phyloP scores from a whole-genome alignment of 2,329 filamentous ascomycete genomes.

The Alternaria tenuissima region DNA sequence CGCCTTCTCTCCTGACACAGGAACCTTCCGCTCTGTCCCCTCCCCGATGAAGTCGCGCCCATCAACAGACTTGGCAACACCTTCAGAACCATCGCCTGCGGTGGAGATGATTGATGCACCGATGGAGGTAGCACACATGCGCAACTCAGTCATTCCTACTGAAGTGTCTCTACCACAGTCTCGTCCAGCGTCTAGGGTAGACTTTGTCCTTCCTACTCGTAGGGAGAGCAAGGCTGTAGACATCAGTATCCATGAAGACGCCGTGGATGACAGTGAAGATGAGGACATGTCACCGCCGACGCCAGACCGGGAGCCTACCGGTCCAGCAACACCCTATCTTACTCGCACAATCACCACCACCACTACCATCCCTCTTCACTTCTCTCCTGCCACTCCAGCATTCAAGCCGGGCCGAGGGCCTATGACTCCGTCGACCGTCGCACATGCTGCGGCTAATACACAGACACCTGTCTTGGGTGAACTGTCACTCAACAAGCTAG shows the following conservation, averaged over 20 bases:
- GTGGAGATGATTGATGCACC: conserved; percentile 32
- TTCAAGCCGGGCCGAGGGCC: conserved; percentile 35
- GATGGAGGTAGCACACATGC: conserved; percentile 34
- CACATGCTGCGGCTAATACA: conserved; percentile 42
- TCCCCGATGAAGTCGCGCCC: conserved; percentile 39
- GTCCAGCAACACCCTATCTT: conserved; percentile 43
- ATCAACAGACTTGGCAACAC: conserved; percentile 14
- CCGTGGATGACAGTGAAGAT: conserved; percentile 42
- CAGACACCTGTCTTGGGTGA: conserved; percentile 44
- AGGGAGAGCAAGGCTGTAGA: conserved; percentile 26
- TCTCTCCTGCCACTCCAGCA: conserved; percentile 52
- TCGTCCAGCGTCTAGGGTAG: conserved; percentile 16
- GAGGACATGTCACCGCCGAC: conserved; percentile 34
- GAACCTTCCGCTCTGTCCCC: conserved; percentile 47
- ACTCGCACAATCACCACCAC: conserved; percentile 58
- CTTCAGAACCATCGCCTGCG: conserved; percentile 28
- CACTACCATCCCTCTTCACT: conserved; percentile 58
- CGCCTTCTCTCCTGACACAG: conserved; percentile 49
- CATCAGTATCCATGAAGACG: conserved; percentile 46
- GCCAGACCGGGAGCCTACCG: conserved; percentile 30
- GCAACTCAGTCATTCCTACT: conserved; percentile 25
- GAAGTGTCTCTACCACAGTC: conserved; percentile 20
- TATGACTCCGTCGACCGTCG: conserved; percentile 48
- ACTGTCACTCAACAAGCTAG: conserved; percentile 44
- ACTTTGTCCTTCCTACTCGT: conserved; percentile 13